Evolutionary conservation across 306 rosid genomes (phyloP), one percentile per base, ranked within the genome.

Genomic region (Quercus dentata): DNA sequence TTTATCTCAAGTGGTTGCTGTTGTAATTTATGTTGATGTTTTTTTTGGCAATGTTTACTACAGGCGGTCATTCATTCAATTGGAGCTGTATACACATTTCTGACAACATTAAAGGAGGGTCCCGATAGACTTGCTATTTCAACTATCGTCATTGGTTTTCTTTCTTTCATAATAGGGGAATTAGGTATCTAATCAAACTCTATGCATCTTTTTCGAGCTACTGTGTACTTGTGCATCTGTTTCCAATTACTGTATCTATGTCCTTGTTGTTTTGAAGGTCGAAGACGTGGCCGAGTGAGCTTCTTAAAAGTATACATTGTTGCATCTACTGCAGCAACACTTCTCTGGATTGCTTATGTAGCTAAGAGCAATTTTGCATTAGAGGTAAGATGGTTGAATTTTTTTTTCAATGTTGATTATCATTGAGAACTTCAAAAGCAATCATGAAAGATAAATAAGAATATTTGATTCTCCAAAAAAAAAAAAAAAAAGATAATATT

Each of bases 51-150:
- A 41, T 78, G 69, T 78, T 69, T 63, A 51, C 33, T 81, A 89
- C 94, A 92, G 97, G 91, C 88, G 71, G 27, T 87, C 76, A 75
- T 92, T 78, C 90, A 84, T 20, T 72, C 88, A 56, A 30, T 85
- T 52, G 94, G 93, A 84, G 72, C 20, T 54, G 51, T 80, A 65
- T 83, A 73, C 70, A 64, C 88, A 54, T 52, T 80, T 88, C 71
- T 85, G 56, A 83, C 78, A 46, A 83, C 84, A 80, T 82, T 58
- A 21, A 25, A 63, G 57, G 89, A 87, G 61, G 79, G 83, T 72
- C 90, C 81, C 1, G 61, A 87, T 82, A 81, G 63, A 71, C 62
- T 90, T 73, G 87, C 90, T 67, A 58, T 89, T 58, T 83, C 87
- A 31, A 88, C 91, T 78, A 77, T 76, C 68, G 75, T 79, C 82